Base-by-base conservation (phyloP, 306 rosid genomes). In the Carpinus viminea region DNA sequence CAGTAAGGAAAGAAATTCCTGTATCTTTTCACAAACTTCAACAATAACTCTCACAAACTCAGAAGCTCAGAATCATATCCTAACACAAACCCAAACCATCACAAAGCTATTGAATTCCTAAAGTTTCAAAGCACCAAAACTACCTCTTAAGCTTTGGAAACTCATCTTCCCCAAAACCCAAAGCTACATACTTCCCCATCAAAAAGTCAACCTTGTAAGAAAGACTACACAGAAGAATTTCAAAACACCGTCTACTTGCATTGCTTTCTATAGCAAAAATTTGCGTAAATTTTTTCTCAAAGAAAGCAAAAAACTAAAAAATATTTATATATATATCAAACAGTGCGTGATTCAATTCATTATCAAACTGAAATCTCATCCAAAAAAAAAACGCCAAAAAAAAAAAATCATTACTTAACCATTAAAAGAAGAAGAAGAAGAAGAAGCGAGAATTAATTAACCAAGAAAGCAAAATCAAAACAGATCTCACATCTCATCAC, bases 201-300 rank as follows among this genome's bases (percentile, higher is more conserved):
- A 31, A 28, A 61, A 61, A 74, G 68, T 70, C 54, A 68, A 68
- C 28, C 50, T 41, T 68, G 75, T 24, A 77, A 74, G 62, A 77
- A 77, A 74, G 62, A 77, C 50, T 64, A 72, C 71, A 79, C 71
- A 60, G 80, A 74, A 78, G 78, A 82, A 72, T 80, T 74, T 79
- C 73, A 75, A 79, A 74, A 54, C 66, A 71, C 64, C 47, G 71
- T 43, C 36, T 17, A 69, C 59, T 4, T 38, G 76, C 54, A 31
- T 31, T 31, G 34, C 53, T 84, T 79, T 75, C 34, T 31, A 28
- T 61, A 76, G 82, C 68, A 79, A 74, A 41, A 84, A 79, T 17
- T 62, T 0, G 38, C 47, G 4, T 70, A 83, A 79, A 64, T 79
- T 72, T 74, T 80, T 26, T 82, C 31, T 69, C 36, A 0, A 38